These are phyloP conservation scores for Aeminium ludgeri DNA, from an alignment of 495 filamentous ascomycete species.

Conservation along the genomic window DNA sequence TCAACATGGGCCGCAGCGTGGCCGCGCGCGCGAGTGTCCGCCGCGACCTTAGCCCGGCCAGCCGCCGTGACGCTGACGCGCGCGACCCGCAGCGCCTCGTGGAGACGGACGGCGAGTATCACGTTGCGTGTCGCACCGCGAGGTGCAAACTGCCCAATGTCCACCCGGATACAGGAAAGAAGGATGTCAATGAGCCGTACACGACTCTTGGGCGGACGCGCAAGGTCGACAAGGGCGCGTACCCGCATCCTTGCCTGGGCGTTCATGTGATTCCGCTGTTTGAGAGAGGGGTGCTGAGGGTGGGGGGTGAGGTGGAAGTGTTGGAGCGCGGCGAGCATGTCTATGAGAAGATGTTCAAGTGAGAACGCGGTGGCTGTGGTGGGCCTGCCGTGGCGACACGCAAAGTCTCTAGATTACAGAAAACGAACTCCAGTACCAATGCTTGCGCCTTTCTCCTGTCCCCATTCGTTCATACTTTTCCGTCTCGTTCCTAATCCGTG, in stretches of 20 bases:
- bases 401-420: too few species aligned
- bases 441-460: too few species aligned
- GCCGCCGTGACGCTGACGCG: slow-evolving; percentile 5
- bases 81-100: slow-evolving; percentile 4
- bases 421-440: too few species aligned
- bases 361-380: too few species aligned
- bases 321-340: slow-evolving; percentile 44
- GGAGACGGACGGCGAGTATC: slow-evolving; percentile 21
- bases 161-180: slow-evolving; percentile 52
- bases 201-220: slow-evolving; percentile 50
- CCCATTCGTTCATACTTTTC: too few species aligned
- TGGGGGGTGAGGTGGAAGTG: slow-evolving; percentile 45
- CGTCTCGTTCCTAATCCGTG: too few species aligned
- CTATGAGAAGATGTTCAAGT: slow-evolving; percentile 27
- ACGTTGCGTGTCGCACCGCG: slow-evolving; percentile 52
- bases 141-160: slow-evolving; percentile 78
- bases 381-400: too few species aligned
- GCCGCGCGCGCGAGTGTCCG: background rate
- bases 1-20: slow-evolving; percentile 36
- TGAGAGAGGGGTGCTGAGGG: slow-evolving; percentile 29
- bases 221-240: slow-evolving; percentile 56
- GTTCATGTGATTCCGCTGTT: slow-evolving; percentile 62
- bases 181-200: slow-evolving; percentile 58
- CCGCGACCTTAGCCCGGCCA: slow-evolving; percentile 1
- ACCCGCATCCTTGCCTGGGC: slow-evolving; percentile 56